Conservation (phyloP, 2,329 filamentous ascomycete species). For the Conoideocrella luteorostrata region DNA sequence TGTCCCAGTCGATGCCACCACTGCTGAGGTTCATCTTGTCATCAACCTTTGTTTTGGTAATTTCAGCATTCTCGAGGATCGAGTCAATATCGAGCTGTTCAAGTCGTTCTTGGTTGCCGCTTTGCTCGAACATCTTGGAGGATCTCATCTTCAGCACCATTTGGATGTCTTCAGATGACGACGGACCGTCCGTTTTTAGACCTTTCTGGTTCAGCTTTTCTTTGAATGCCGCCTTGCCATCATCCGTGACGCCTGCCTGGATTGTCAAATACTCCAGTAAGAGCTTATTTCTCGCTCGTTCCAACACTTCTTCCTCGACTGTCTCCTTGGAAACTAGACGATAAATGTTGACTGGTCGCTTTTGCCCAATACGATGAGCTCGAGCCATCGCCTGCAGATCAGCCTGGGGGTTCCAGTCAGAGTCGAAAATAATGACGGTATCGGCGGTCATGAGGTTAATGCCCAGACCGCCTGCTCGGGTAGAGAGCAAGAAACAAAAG, state of each 20-base stretch:
- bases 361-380: constrained; percentile 95
- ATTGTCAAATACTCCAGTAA: constrained; percentile 97
- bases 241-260: constrained; percentile 92
- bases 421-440: constrained; percentile 96
- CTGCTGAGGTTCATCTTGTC: constrained; percentile 88
- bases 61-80: constrained; percentile 91
- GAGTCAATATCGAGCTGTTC: constrained; percentile 97
- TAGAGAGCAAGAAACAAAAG: constrained; percentile 94
- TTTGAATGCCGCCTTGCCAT: constrained; percentile 72
- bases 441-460: constrained; percentile 99
- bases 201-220: constrained; percentile 75
- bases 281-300: constrained; percentile 93
- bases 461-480: constrained; percentile 90
- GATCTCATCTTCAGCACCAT: constrained; percentile 94
- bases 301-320: constrained; percentile 94
- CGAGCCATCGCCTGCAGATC: constrained; percentile 98
- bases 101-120: constrained; percentile 89
- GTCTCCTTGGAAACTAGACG: constrained; percentile 96
- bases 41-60: constrained; percentile 92
- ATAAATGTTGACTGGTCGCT: constrained; percentile 92
- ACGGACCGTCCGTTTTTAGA: constrained; percentile 70
- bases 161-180: constrained; percentile 89
- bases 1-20: constrained; percentile 77
- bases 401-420: constrained; percentile 97
- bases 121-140: constrained; percentile 99